phyloP scores from a whole-genome alignment of 345 rosid genomes.

The Reutealis trisperma region DNA sequence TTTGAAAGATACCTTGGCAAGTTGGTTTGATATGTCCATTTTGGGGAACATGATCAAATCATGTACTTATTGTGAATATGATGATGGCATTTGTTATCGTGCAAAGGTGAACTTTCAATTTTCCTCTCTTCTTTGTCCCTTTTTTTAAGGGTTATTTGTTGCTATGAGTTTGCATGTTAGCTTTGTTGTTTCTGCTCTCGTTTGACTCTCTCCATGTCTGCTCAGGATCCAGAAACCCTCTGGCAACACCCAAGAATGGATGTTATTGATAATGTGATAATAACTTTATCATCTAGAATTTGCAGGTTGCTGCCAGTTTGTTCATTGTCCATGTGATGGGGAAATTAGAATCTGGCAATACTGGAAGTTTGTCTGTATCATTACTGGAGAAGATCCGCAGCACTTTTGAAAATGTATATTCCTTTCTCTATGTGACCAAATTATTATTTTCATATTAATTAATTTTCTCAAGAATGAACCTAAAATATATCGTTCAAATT shows the following conservation, averaged over 20 bases:
- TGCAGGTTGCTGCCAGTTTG: slow-evolving; percentile 74
- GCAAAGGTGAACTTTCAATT: slow-evolving; percentile 46
- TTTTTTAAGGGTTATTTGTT: neutral
- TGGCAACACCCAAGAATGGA: neutral
- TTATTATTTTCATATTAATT: neutral
- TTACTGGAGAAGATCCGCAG: slow-evolving; percentile 57
- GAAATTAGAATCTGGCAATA: slow-evolving; percentile 55
- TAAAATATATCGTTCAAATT: neutral
- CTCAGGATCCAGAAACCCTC: neutral
- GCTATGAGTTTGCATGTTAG: neutral
- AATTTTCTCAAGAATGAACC: neutral
- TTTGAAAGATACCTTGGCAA: slow-evolving; percentile 48
- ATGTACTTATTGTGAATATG: slow-evolving; percentile 57
- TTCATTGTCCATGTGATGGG: slow-evolving; percentile 65
- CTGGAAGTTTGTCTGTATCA: slow-evolving; percentile 67
- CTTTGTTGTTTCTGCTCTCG: neutral
- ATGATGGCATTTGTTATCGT: slow-evolving; percentile 42
- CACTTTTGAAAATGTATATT: slow-evolving; percentile 52
- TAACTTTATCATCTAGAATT: slow-evolving; percentile 17
- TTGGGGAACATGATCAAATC: slow-evolving; percentile 55
- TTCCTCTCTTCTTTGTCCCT: neutral
- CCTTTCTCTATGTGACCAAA: slow-evolving; percentile 15
- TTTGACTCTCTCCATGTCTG: neutral
- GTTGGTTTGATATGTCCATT: slow-evolving; percentile 62
- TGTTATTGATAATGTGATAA: neutral